Percentiles rank a stretch among this genome's conserved stretches.
These are phyloP conservation scores for Kwoniella dejecticola DNA, from an alignment of 768 basidiomycete species.

Conservation along the genomic window DNA sequence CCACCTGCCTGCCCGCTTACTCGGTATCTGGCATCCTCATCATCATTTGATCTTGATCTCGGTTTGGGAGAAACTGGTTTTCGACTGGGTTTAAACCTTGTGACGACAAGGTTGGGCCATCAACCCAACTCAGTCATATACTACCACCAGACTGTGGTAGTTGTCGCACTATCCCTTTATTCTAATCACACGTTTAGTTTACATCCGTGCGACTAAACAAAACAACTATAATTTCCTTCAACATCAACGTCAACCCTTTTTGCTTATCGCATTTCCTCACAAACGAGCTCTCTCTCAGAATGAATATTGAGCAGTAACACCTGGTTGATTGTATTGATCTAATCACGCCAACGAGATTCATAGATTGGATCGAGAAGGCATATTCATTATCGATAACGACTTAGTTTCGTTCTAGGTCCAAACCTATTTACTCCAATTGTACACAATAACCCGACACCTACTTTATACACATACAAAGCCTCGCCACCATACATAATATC, in stretches of 20 bases:
- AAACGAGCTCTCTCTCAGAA: background rate
- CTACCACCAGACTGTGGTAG: too few relatives aligned
- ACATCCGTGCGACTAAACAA: background rate
- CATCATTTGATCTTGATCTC: background rate
- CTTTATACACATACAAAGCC: too few relatives aligned
- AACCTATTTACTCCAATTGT: background rate
- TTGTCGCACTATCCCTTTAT: background rate
- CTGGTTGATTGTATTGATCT: constrained; percentile 8
- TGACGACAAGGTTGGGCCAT: too few relatives aligned
- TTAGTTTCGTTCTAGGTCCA: constrained; percentile 1
- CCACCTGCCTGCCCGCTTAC: too few relatives aligned
- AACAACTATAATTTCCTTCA: background rate
- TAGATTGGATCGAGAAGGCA: constrained; percentile 1
- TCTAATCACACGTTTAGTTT: background rate
- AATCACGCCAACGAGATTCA: background rate
- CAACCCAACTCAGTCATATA: too few relatives aligned
- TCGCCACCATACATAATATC: background rate
- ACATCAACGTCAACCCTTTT: background rate
- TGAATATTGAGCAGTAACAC: constrained; percentile 16
- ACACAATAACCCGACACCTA: too few relatives aligned
- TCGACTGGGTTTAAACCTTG: background rate
- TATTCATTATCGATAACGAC: background rate
- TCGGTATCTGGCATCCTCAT: background rate
- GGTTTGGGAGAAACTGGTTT: background rate
- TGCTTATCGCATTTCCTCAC: background rate